Conservation (phyloP, 805 yeast genomes). For the Vanderwaltozyma tropicalis region DNA sequence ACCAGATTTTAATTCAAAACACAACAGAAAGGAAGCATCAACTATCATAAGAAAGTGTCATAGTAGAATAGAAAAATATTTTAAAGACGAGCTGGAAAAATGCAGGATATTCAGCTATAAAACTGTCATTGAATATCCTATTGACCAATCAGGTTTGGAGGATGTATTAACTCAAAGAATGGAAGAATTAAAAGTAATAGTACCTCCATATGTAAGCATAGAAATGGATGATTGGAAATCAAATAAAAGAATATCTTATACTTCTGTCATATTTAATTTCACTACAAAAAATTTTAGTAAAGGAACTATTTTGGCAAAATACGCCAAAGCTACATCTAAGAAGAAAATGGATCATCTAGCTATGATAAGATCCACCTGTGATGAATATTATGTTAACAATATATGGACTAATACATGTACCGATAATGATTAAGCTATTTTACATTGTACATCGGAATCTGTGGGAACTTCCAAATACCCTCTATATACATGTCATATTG, state of each 20-base stretch:
- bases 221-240: constrained; percentile 1
- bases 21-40: too few relatives aligned
- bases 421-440: background rate
- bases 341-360: background rate
- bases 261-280: background rate
- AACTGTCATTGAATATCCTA: too few relatives aligned
- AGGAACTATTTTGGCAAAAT: background rate
- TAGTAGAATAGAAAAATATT: too few relatives aligned
- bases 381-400: background rate
- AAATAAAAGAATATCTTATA: background rate
- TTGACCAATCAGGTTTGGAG: too few relatives aligned
- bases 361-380: background rate
- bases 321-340: background rate
- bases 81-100: too few relatives aligned
- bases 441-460: background rate
- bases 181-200: background rate
- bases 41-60: too few relatives aligned
- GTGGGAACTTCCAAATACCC: background rate
- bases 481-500: background rate
- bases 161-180: background rate
- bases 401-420: background rate
- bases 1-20: too few relatives aligned
- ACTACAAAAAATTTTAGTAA: background rate
- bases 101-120: too few relatives aligned
- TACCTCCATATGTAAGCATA: background rate